Evolutionary conservation across 352 stramenopile genomes (phyloP), one percentile per base, ranked within the genome.

Genomic region (Globisporangium perplexum): DNA sequence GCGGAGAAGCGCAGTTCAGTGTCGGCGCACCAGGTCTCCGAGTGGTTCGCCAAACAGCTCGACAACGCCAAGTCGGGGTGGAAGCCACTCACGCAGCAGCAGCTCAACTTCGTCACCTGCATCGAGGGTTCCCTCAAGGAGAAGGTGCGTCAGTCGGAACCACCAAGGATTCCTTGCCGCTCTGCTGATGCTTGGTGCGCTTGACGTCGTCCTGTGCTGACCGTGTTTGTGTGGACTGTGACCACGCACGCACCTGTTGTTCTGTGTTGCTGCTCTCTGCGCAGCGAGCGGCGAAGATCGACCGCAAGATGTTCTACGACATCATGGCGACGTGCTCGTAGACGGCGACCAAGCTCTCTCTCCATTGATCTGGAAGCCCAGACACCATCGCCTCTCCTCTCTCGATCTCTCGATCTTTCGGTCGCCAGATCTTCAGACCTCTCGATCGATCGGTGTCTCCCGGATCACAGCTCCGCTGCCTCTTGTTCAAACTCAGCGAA

Each of bases 11-110:
- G 59, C 20, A 20, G 55, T 6, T 62, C 56, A 0, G 55, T 69
- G 6, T 28, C 51, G 0, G 50, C 62, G 1, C 31, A 47, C 23
- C 43, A 68, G 10, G 36, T 79, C 11, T 35, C 62, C 26, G 43
- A 31, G 17, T 80, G 72, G 72, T 70, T 83, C 47, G 38, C 36
- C 7, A 22, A 46, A 4, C 62, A 69, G n/a, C 30, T 76, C 1
- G 39, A 55, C 17, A 60, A 50, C 7, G 69, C 69, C 2, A 41
- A 43, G 7, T 28, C 52, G 4, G 69, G 78, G 7, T 7, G 17
- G 17, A 11, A n/a, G 15, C 15, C 38, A 10, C 7, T 45, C 15
- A 24, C 39, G 7, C 18, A 24, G 12, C 18, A 26, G 71, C 22
- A 53, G 68, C 3, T 45, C 11, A 24, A 50, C 31, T 59, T 82